These are phyloP conservation scores for Neurospora sp. DNA, from an alignment of 495 filamentous ascomycete species.

Conservation along the genomic window DNA sequence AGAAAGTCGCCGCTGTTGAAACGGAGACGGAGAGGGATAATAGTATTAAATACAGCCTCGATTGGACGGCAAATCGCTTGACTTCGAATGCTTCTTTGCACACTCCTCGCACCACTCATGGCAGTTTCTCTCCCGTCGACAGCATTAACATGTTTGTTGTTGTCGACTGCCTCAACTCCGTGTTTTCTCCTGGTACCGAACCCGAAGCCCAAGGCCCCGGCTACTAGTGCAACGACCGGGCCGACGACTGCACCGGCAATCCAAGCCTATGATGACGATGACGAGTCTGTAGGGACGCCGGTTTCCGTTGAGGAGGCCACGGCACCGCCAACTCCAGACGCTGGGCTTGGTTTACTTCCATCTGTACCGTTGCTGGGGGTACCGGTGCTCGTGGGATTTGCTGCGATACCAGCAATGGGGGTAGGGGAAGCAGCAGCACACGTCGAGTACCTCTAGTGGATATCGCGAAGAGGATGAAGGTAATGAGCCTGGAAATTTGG, in stretches of 20 bases:
- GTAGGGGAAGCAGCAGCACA: background rate
- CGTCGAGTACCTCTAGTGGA: background rate
- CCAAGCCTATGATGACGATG: slow-evolving; percentile 1
- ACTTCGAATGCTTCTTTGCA: background rate
- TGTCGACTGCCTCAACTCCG: background rate
- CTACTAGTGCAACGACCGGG: background rate
- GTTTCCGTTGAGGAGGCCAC: background rate
- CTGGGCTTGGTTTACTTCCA: background rate
- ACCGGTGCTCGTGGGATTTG: background rate
- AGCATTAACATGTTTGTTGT: background rate
- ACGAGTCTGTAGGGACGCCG: background rate
- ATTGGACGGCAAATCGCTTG: background rate
- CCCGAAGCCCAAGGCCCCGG: background rate
- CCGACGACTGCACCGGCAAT: slow-evolving; percentile 1
- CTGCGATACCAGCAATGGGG: background rate
- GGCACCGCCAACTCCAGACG: background rate
- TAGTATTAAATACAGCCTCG: background rate
- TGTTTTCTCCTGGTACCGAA: background rate
- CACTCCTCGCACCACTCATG: background rate
- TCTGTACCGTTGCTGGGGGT: background rate
- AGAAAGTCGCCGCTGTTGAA: background rate
- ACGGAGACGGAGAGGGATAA: background rate
- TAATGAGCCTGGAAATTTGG: background rate
- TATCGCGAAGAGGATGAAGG: background rate
- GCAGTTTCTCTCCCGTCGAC: background rate